Base-by-base conservation (phyloP, 1,284 basidiomycete genomes). In the Ustilago curta region DNA sequence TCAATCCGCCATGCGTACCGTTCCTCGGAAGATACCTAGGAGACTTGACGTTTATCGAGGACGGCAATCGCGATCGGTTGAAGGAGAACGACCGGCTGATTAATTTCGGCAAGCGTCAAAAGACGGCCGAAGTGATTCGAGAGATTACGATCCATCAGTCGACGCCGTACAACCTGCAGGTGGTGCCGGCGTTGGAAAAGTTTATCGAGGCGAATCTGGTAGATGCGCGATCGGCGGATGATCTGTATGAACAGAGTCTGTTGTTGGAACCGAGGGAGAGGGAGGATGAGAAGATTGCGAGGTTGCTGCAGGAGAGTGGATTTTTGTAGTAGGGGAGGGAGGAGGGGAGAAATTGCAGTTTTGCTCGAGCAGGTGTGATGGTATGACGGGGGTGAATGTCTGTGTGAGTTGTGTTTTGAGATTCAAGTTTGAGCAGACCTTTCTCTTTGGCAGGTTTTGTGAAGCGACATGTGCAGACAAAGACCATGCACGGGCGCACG, bases 21-120 rank as follows among this genome's bases (percentile, higher is more conserved):
- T 99, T 99, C 87, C 91, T 99, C 57, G 93, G 97, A 60, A 97
- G 97, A 87, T 98, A 97, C 87, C 89, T 99, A 19, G 95, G 95
- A 4, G 94, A 93, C 25, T 88, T 99, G 62, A 95, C 95, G 4
- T 98, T 99, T 86, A 97, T 97, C 84, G 94, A 97, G 85, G 97
- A 99, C 82, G 97, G 96, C n/a, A 95, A 95, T 83, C 92, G 93
- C 59, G 94, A 99, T 87, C 86, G 93, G 6, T 89, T 90, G 23
- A 86, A 86, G 69, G 85, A 86, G 40, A 91, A 91, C 31, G 72
- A 67, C 6, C 65, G 70, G 29, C 88, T 97, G 76, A 91, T 99
- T 87, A 98, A 99, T 86, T 99, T 99, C 87, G 91, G 91, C 83
- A 99, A 99, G 86, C 91, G 95, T 9, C 91, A 93, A 80, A 93